A percentile compares a stretch with the other conserved stretches of the same genome.
Conservation (phyloP, 306 rosid genomes). For the Sesbania bispinosa region DNA sequence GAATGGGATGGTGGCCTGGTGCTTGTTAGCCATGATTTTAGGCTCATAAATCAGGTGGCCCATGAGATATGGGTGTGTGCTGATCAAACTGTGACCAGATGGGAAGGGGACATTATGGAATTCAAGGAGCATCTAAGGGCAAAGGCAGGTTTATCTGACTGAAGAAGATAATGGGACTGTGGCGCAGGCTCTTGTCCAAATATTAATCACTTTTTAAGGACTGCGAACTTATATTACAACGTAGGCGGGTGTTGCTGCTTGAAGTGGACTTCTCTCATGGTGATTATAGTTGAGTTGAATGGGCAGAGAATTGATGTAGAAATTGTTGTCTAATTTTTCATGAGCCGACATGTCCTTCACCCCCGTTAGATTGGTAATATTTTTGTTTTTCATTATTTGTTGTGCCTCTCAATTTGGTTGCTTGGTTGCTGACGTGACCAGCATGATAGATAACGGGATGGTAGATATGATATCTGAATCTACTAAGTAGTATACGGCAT, state of each 20-base stretch:
- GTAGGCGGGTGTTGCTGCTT: slow-evolving; percentile 21
- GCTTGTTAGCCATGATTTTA: slow-evolving; percentile 96
- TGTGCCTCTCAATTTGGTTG: slow-evolving; percentile 1
- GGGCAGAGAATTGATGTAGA: slow-evolving; percentile 1
- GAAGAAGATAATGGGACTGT: slow-evolving; percentile 10
- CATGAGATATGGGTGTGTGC: slow-evolving; percentile 97
- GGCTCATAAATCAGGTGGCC: slow-evolving; percentile 98
- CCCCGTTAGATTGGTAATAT: slow-evolving; percentile 17
- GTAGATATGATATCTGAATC: slow-evolving; percentile 9
- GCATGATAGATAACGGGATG: slow-evolving; percentile 17
- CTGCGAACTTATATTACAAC: slow-evolving; percentile 7
- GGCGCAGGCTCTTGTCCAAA: not conserved
- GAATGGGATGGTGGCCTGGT: slow-evolving; percentile 99
- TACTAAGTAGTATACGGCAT: slow-evolving; percentile 24
- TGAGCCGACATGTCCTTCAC: slow-evolving; percentile 25
- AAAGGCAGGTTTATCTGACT: slow-evolving; percentile 76
- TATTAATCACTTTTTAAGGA: not conserved
- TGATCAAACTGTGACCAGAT: slow-evolving; percentile 75
- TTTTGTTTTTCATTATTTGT: slow-evolving; percentile 15
- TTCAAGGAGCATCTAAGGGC: slow-evolving; percentile 77
- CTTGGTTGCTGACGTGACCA: slow-evolving; percentile 14
- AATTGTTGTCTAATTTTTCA: slow-evolving; percentile 32
- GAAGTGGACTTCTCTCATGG: slow-evolving; percentile 23
- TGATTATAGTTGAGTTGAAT: slow-evolving; percentile 19
- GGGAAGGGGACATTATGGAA: slow-evolving; percentile 95